Conservation (phyloP, 2,329 filamentous ascomycete species). For the Ascochyta lentis region DNA sequence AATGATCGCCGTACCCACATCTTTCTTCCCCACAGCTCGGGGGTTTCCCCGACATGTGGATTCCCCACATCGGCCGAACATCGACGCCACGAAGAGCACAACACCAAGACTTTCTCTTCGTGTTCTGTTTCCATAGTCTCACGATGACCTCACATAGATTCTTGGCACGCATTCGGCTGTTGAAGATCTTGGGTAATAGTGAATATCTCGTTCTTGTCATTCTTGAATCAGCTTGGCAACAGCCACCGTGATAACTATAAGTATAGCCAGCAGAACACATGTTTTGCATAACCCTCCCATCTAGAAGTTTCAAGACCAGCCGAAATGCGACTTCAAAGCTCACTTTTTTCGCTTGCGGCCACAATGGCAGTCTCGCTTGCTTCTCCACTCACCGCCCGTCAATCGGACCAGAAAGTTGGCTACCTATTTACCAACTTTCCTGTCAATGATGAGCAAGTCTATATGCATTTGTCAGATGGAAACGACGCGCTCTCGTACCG, state of each 20-base stretch:
- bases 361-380: neutral
- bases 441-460: constrained; percentile 14
- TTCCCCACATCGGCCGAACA: constrained; percentile 10
- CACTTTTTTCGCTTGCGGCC: neutral
- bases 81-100: neutral
- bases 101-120: neutral
- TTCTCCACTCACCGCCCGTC: constrained; percentile 2
- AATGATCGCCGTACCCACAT: neutral
- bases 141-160: constrained; percentile 4
- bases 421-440: constrained; percentile 14
- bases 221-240: constrained; percentile 4
- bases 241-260: neutral
- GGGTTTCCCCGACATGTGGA: constrained; percentile 4
- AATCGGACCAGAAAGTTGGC: constrained; percentile 11
- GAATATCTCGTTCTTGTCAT: neutral
- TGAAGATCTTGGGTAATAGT: neutral
- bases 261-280: neutral
- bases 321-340: neutral
- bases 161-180: neutral
- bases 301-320: neutral
- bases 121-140: neutral
- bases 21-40: constrained; percentile 1
- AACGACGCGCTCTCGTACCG: constrained; percentile 10
- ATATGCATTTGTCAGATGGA: constrained; percentile 14
- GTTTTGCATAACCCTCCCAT: neutral